Base-by-base conservation (phyloP, 2,329 filamentous ascomycete species). In the Fusarium globosum region DNA sequence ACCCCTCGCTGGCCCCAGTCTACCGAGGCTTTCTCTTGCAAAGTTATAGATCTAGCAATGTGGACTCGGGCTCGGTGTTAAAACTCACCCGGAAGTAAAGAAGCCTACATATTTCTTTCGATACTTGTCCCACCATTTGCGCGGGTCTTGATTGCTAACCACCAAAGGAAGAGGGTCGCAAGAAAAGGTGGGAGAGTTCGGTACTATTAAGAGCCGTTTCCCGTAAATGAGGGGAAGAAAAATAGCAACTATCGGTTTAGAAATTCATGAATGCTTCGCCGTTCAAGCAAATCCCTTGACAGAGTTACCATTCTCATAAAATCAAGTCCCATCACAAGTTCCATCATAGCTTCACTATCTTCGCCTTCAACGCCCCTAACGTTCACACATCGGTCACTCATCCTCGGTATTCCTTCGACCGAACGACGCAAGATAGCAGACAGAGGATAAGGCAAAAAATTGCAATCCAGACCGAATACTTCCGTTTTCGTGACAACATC, bases 131-230 rank as follows among this genome's bases (percentile, higher is more conserved):
- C 66, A 64, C 71, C 71, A 65, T 49, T 69, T 74, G 60, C 71
- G 63, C 67, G 56, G 62, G 71, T 73, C 68, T 60, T 42, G 68
- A 73, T 73, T 74, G 60, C 71, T 64, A 56, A 65, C 41, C 43
- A 45, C 43, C 68, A 64, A 59, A 60, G 36, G 18, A 56, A 43
- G 57, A 71, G 61, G 71, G 64, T 51, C 65, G n/a, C 28, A 58
- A 61, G 26, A 39, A 26, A 60, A 48, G 49, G 56, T 45, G 66
- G 51, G 42, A 66, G 41, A 58, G 55, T 58, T 73, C 71, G 71
- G 71, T 68, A 52, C 56, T 74, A 72, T 61, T 74, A 65, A 74
- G 71, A 57, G 63, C 71, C 71, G 68, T 59, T 43, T 58, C 48
- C 71, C 71, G 71, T 20, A 46, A 64, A 45, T 73, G 68, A 73